Evolutionary conservation across 1,139 yeast species (phyloP), one percentile per base, ranked within the genome.

Genomic region (Geotrichum armillariae): DNA sequence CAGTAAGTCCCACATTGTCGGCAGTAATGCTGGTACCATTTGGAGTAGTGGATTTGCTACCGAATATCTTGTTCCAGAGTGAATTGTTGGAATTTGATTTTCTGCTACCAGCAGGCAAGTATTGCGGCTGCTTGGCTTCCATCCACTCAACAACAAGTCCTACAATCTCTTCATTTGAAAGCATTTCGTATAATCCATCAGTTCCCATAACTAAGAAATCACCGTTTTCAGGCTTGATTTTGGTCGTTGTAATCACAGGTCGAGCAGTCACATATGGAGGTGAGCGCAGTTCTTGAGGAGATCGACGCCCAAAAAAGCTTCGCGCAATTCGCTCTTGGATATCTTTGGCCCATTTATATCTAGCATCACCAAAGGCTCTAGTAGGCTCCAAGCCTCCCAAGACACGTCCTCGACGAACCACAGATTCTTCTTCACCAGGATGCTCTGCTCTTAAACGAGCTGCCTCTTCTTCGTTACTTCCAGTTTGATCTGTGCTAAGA

Each of bases 201-300:
- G 95, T 83, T 0, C 94, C 99, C 80, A 94, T 75, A 18, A 94
- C 96, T 68, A 93, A 72, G 61, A 94, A 93, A 63, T 89, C 95
- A 56, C 90, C 83, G 58, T 82, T 80, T 21, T 76, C 74, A 0
- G 93, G 87, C 49, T 76, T 75, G 45, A 94, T 79, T 62, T 83
- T 80, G 11, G 94, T 85, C 2, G 95, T 83, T 9, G 96, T 85
- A 31, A 93, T 77, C 25, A 85, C 96, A 0, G 99, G 99, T 65
- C 85, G 91, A 0, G 99, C 98, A 1, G 99, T 93, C 32, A 93
- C 97, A 66, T 93, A 93, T 0, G 99, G 99, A 4, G 99, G 99
- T 0, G 96, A 84, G 34, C 41, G 40, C 56, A 89, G 76, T 60
- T 84, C 83, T 47, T 80, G 79, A 2, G 98, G 97, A 44, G 87